Base-by-base conservation (phyloP, 768 basidiomycete genomes). In the Zangia roseola region DNA sequence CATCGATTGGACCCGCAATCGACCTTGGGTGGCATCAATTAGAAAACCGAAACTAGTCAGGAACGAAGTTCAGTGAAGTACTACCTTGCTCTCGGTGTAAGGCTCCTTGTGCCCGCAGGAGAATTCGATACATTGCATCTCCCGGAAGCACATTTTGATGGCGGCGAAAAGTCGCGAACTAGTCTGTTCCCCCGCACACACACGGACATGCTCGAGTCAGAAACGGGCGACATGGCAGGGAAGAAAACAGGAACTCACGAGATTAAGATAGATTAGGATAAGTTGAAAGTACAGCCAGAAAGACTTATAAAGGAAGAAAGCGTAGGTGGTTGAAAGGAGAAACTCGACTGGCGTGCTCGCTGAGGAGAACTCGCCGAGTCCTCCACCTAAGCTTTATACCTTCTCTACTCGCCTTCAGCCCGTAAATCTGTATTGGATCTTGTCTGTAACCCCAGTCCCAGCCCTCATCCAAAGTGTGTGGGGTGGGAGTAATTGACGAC, bases 131-230 rank as follows among this genome's bases (percentile, higher is more conserved):
- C 68, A 71, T 24, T 70, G 60, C 45, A 69, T 57, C 51, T 74
- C 62, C 62, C 74, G 70, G 65, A 69, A 63, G 55, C 77, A 79
- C 77, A 79, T 79, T 39, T 45, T 44, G 35, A 52, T 36, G 31
- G 31, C 14, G n/a, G 26, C 33, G 31, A 26, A 20, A 45, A 45
- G 24, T 24, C 3, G 19, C n/a, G 14, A 16, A 26, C 17, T 34
- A 24, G 24, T 38, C 37, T 46, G 37, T 19, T n/a, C 45, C 5
- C 41, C 19, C 31, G 14, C 31, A 31, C 31, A 30, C 3, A 13
- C 3, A 30, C n/a, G n/a, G 30, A 31, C 6, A 16, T 20, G 9
- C 28, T 25, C 30, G 24, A 21, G 51, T 60, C 43, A 63, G 51
- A 37, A 24, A 43, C 43, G 38, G 50, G 53, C 43, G 28, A 44